Evolutionary conservation across 2,329 filamentous ascomycete species (phyloP), one percentile per base, ranked within the genome.

Genomic region (Colletotrichum tabaci): DNA sequence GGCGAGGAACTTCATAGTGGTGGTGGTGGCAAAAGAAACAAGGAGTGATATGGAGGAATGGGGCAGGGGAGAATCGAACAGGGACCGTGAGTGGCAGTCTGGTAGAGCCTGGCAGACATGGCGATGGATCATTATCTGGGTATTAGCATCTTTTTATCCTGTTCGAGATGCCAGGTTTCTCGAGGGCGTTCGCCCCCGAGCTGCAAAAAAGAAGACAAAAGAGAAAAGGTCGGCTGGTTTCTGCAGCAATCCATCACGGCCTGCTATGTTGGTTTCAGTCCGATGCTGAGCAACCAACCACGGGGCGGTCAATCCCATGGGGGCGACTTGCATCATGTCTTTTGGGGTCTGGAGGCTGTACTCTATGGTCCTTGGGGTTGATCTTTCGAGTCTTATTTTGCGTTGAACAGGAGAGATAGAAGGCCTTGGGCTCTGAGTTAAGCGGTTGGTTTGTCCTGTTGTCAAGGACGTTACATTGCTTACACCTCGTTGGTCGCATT

Each of bases 1-100:
- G 2, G 60, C 6, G 61, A 53, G 52, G 18, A 68, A 53, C 38
- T 65, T 69, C 61, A 69, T 69, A 8, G 56, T 63, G 30, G 4
- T 26, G 26, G 26, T 26, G 26, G 4, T 26, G 26, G 26, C 26
- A 26, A 26, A 26, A 26, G 26, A 26, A 4, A 26, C 26, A 26
- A 26, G 26, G 26, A 26, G 4, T 4, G 26, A 26, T 26, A 26
- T 26, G 2, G 13, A 49, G 18, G 30, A 56, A 4, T 3, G 26
- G 26, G 26, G 26, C 26, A 4, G 26, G 26, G 4, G 26, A 26
- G 26, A 26, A 26, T 26, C 26, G 26, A 26, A 26, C 3, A 26
- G 26, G 1, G 26, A 26, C 26, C 4, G 1, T 4, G 26, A 26
- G 26, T 26, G 26, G 26, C 26, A 26, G 26, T 26, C 26, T 26